These are phyloP conservation scores for Epichloe sibirici DNA, from an alignment of 2,329 filamentous ascomycete species.

Conservation along the genomic window DNA sequence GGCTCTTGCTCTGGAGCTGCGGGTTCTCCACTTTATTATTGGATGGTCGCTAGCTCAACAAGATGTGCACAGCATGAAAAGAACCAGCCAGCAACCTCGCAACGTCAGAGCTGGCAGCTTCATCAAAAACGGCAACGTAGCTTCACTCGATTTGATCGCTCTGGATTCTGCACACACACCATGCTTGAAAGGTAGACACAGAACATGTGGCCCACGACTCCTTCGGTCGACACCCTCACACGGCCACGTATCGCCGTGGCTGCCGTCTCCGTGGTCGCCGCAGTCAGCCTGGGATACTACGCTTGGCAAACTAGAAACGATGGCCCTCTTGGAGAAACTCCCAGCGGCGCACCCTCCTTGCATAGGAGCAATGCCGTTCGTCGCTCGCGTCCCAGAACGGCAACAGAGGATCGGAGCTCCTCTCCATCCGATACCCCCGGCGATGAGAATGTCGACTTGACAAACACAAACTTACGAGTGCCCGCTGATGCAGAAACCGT, in stretches of 20 bases:
- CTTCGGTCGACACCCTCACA: constrained; percentile 41
- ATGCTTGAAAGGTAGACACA: constrained; percentile 19
- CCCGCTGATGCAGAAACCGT: constrained; percentile 26
- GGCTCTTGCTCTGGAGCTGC: neutral
- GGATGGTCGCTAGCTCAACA: neutral
- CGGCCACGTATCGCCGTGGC: constrained; percentile 44
- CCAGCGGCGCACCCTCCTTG: constrained; percentile 28
- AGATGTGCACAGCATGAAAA: no score
- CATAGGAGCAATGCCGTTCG: constrained; percentile 58
- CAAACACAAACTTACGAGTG: constrained; percentile 12
- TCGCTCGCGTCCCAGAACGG: constrained; percentile 27
- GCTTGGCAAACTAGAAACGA: constrained; percentile 32
- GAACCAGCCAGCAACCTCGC: no score
- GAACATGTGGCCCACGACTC: constrained; percentile 34
- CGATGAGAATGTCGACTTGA: constrained; percentile 32
- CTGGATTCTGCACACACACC: constrained; percentile 8
- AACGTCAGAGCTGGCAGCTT: no score
- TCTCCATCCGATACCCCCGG: constrained; percentile 28
- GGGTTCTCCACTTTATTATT: neutral
- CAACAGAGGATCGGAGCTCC: constrained; percentile 25
- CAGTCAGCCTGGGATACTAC: constrained; percentile 45
- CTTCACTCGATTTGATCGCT: neutral
- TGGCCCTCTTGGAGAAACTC: constrained; percentile 11
- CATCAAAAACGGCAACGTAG: no score
- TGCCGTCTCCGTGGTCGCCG: constrained; percentile 41